Conservation (phyloP, 2,329 filamentous ascomycete genomes). For the Nemania diffusa region DNA sequence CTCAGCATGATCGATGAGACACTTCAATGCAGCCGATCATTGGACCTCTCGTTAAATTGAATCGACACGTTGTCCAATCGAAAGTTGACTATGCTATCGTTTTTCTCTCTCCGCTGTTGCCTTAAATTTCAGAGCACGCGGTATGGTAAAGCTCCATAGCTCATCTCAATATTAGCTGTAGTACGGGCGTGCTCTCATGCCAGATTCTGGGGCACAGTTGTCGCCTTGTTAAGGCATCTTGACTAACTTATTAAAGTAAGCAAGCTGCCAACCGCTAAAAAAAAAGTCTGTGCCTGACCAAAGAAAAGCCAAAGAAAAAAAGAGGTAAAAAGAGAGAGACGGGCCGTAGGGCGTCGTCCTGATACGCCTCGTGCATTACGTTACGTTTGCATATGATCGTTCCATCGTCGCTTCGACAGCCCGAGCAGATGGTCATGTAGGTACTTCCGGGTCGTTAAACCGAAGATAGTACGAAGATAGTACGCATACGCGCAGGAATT, state of each 20-base stretch:
- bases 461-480: no score
- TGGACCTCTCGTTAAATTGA: not conserved
- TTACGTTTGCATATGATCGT: not conserved
- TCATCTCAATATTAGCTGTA: not conserved
- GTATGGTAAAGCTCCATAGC: not conserved
- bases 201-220: not conserved
- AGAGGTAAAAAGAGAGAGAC: not conserved
- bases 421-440: not conserved
- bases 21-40: not conserved
- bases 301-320: not conserved
- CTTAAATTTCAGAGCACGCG: constrained; percentile 7
- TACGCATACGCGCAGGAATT: no score
- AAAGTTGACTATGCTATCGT: not conserved
- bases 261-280: not conserved
- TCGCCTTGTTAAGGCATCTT: constrained; percentile 22
- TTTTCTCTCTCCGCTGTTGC: not conserved
- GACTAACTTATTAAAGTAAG: not conserved
- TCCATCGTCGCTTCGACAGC: not conserved
- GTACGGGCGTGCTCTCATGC: constrained; percentile 1
- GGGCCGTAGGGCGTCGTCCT: not conserved
- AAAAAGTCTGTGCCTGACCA: not conserved
- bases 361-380: not conserved
- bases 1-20: not conserved
- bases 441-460: not conserved
- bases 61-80: not conserved